Base-by-base conservation (phyloP, 305 asterid genomes). In the Fraxinus nigra region DNA sequence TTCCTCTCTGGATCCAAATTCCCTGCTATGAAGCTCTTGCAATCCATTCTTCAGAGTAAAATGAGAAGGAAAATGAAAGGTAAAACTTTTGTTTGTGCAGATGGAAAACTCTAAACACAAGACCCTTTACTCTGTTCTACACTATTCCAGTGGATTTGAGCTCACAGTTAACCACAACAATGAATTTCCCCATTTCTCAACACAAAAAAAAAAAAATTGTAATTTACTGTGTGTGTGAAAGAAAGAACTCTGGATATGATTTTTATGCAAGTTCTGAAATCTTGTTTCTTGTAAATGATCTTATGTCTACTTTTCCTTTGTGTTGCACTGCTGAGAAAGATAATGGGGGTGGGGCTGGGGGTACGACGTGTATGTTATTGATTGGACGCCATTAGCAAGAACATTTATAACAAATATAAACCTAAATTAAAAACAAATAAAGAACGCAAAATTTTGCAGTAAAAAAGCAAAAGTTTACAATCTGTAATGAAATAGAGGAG, bases 1-100 rank as follows among this genome's bases (percentile, higher is more conserved):
- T 90, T 93, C 88, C 98, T 94, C 86, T 85, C 90, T 76, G 98
- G 99, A 89, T 94, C 99, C 98, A 96, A 90, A 86, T 85, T 93
- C 63, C 87, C 92, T 16, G 90, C 86, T 82, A 83, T 33, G 83
- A 83, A 83, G 69, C 84, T 86, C 90, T 85, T 81, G 89, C 90
- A 86, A 80, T 76, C 93, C 99, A 95, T 94, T 89, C 85, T 91
- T 20, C 65, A 30, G 75, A 79, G 11, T 35, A 51, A 83, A 85
- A 86, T 34, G 73, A 67, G 18, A 10, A 67, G 37, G 11, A 67
- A 28, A 67, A 30, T 13, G 20, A 81, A 20, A 63, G 33, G 37
- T 80, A 67, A 26, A 43, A 24, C 18, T 13, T 70, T 51, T 77
- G 84, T 73, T 54, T 11, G 51, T 30, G 26, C 8, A 22, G 74